Evolutionary conservation across 1,284 basidiomycete genomes (phyloP), one percentile per base, ranked within the genome.

Genomic region (Apiotrichum brassicae): DNA sequence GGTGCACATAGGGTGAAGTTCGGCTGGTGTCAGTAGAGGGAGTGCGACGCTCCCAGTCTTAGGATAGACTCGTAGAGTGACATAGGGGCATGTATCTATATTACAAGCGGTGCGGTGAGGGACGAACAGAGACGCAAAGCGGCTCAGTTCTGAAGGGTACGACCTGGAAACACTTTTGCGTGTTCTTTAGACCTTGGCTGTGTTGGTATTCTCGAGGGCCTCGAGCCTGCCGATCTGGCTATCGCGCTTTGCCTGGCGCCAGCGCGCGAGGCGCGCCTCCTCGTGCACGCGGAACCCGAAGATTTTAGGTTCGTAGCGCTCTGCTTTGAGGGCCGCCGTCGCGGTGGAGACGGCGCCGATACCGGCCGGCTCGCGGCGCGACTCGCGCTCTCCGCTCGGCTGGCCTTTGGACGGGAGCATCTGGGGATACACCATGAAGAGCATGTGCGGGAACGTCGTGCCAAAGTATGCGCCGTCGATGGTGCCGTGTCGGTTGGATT

Each of bases 381-480:
- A 78, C 76, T 54, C 72, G 35, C 76, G 74, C 26, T 58, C 60
- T 20, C 49, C 32, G 38, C 59, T 55, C 46, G 81, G 77, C 13
- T 82, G 79, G 3, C 77, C 80, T 73, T 95, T 97, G 24, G 83
- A 79, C 11, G 92, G 87, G 43, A 93, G 85, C 62, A 94, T 82
- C 48, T 84, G 82, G 0, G 92, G 91, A 70, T 95, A 94, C 36
- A 93, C 89, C 77, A 97, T 87, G 76, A 92, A 92, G 39, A 97
- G 78, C 60, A 97, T 84, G 70, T 95, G 92, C 0, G 91, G 90
- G 76, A 97, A 97, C 1, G 89, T 94, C 0, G 90, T 93, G 52
- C 93, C 92, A 63, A 97, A 97, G 75, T 93, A 97, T 3, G 93
- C 92, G 25, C 92, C 92, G 70, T 97, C 92, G 66, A 95, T 95